Evolutionary conservation across 2,329 filamentous ascomycete genomes (phyloP).

Genomic region (Alternaria atra): DNA sequence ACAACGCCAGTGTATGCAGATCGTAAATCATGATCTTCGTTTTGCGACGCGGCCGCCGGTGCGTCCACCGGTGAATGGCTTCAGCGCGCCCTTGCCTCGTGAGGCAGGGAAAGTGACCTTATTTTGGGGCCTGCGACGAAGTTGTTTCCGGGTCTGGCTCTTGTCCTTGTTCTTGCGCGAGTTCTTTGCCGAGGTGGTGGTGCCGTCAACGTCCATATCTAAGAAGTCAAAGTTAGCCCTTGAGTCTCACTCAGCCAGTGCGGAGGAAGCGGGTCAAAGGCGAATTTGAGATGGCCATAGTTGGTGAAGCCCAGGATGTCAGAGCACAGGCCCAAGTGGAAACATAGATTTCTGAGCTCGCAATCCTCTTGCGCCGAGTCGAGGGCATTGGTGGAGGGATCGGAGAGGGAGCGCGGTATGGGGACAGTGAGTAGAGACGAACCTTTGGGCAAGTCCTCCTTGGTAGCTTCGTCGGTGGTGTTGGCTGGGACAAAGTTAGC

Average conservation of each 20-base stretch:
- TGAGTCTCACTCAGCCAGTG: conserved; percentile 42
- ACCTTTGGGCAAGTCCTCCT: conserved; percentile 44
- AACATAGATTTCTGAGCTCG: conserved; percentile 47
- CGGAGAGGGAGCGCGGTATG: conserved; percentile 38
- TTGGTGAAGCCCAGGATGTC: conserved; percentile 52
- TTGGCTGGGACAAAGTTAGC: conserved; percentile 16
- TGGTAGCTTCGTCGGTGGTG: conserved; percentile 26
- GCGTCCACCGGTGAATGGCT: conserved; percentile 37
- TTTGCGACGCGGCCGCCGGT: conserved; percentile 38
- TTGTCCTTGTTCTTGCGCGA: conserved; percentile 47
- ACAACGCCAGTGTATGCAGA: conserved; percentile 27
- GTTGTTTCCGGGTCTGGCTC: conserved; percentile 48
- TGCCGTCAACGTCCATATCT: conserved; percentile 54
- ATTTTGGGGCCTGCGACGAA: conserved; percentile 51
- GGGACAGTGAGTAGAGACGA: conserved; percentile 42
- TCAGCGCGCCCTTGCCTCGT: conserved; percentile 47
- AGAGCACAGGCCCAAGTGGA: conserved; percentile 50
- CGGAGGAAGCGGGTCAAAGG: conserved; percentile 49
- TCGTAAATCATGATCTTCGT: conserved; percentile 33
- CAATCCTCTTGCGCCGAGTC: conserved; percentile 25
- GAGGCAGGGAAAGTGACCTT: conserved; percentile 50
- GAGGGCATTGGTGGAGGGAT: conserved; percentile 15
- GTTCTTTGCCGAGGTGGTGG: conserved; percentile 26
- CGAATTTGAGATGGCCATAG: conserved; percentile 46
- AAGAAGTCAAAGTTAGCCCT: conserved; percentile 43